These are phyloP conservation scores for Amanita fuliginea DNA, from an alignment of 768 basidiomycete species.

Conservation along the genomic window DNA sequence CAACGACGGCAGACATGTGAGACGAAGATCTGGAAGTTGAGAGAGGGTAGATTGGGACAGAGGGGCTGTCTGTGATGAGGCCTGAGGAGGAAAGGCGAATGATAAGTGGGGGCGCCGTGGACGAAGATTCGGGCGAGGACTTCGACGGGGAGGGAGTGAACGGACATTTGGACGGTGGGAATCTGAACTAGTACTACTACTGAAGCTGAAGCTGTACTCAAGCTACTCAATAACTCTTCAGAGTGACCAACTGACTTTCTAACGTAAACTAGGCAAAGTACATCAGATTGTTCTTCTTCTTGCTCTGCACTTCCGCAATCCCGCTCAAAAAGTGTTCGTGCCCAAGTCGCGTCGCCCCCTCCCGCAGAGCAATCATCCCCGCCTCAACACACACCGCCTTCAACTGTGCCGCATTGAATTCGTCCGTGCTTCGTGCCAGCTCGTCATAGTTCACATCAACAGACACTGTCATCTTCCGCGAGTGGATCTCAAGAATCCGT, in stretches of 20 bases:
- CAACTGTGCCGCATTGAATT: constrained; percentile 95
- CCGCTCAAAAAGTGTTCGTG: constrained; percentile 97
- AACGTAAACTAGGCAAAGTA: constrained; percentile 61
- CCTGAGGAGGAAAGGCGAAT: constrained; percentile 40
- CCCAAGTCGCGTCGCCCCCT: constrained; percentile 78
- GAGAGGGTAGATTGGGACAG: constrained; percentile 15
- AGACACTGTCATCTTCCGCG: constrained; percentile 87
- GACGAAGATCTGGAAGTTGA: constrained; percentile 40
- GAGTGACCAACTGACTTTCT: no score
- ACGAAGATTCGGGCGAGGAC: constrained; percentile 46
- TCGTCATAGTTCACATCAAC: constrained; percentile 95
- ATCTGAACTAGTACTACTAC: not conserved
- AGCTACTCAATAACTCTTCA: no score
- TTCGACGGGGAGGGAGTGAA: constrained; percentile 46
- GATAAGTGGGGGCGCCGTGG: constrained; percentile 35
- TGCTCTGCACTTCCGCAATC: constrained; percentile 91
- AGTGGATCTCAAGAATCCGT: constrained; percentile 93
- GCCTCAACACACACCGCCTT: constrained; percentile 99
- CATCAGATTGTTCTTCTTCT: constrained; percentile 99
- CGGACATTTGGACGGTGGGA: constrained; percentile 13
- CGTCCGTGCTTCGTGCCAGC: constrained; percentile 91
- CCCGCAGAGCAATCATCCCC: constrained; percentile 95
- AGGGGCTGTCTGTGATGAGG: constrained; percentile 29
- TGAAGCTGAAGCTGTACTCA: no score
- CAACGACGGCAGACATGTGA: constrained; percentile 51